These are phyloP conservation scores for Calonectria pseudoreteaudii DNA, from an alignment of 2,329 filamentous ascomycete genomes.

Conservation along the genomic window DNA sequence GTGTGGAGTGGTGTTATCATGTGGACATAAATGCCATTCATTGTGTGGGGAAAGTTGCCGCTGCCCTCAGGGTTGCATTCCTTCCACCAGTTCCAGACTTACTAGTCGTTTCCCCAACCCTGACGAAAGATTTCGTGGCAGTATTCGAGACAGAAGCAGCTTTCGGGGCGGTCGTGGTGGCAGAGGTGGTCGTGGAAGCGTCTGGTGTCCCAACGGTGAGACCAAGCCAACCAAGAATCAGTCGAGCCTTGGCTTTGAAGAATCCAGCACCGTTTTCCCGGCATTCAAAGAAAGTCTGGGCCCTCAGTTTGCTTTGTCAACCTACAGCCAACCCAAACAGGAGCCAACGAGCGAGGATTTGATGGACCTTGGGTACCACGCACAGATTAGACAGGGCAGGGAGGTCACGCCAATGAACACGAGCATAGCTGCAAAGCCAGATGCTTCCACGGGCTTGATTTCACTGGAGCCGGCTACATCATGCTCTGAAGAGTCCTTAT, in stretches of 20 bases:
- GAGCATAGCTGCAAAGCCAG: background rate
- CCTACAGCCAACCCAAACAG: conserved; percentile 23
- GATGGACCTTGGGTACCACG: conserved; percentile 44
- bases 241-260: too few species aligned
- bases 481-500: conserved; percentile 16
- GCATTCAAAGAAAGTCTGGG: background rate
- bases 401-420: background rate
- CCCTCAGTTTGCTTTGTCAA: background rate
- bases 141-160: background rate
- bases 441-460: background rate
- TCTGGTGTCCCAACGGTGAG: background rate
- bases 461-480: background rate
- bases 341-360: conserved; percentile 65
- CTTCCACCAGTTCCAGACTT: background rate
- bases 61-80: conserved; percentile 29
- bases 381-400: background rate
- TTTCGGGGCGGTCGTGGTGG: background rate
- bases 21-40: conserved; percentile 34
- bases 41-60: conserved; percentile 31
- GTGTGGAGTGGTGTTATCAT: conserved; percentile 32
- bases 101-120: background rate
- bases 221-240: background rate
- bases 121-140: background rate
- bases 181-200: conserved; percentile 1
- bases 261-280: background rate